Conservation (phyloP, 176 grass and related monocot genomes). For the Microstegium vimineum region DNA sequence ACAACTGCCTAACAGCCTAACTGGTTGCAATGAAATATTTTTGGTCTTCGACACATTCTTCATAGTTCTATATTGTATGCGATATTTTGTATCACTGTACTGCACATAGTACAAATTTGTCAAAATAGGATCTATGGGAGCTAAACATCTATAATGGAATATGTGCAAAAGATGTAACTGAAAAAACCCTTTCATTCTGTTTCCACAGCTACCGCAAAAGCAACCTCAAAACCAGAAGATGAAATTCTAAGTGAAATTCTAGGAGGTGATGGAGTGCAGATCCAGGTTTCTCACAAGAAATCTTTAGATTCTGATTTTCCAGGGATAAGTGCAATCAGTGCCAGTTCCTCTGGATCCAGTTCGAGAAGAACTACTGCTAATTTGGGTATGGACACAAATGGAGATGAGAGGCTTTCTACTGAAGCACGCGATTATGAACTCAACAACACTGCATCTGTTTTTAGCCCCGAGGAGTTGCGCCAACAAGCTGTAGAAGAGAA, state of each 20-base stretch:
- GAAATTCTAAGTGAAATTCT: conserved; percentile 58
- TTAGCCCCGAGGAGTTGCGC: conserved; percentile 76
- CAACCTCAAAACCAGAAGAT: conserved; percentile 50
- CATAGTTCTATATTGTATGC: background rate
- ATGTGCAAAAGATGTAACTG: background rate
- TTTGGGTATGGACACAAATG: conserved; percentile 29
- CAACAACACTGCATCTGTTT: conserved; percentile 31
- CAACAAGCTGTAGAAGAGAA: conserved; percentile 91
- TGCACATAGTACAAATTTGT: conserved; percentile 17
- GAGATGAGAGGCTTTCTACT: conserved; percentile 30
- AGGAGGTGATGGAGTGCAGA: conserved; percentile 38
- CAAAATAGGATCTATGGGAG: background rate
- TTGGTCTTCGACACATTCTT: background rate
- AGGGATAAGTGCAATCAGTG: conserved; percentile 25
- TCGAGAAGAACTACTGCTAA: conserved; percentile 26
- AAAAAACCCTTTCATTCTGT: conserved; percentile 2
- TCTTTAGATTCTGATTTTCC: conserved; percentile 21
- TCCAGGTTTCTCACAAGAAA: background rate
- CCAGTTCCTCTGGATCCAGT: conserved; percentile 22
- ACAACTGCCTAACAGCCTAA: background rate
- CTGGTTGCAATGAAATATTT: background rate
- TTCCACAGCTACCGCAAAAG: conserved; percentile 55
- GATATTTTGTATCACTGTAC: background rate
- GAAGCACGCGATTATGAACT: conserved; percentile 44
- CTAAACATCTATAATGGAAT: background rate